Evolutionary conservation across 2,329 filamentous ascomycete species (phyloP).

Genomic region (Pyricularia sp.): DNA sequence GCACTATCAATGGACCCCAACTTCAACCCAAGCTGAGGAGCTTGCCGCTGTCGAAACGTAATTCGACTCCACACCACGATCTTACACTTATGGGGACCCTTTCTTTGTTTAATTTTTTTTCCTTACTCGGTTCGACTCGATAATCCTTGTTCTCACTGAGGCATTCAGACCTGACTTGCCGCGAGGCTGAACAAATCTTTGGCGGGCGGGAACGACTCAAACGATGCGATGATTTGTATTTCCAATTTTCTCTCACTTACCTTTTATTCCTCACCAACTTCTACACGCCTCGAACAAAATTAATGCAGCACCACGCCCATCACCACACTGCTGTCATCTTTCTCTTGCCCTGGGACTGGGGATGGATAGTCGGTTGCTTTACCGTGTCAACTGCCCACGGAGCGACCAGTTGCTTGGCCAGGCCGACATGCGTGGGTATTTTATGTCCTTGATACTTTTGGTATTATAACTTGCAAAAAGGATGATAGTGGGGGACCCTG

Average conservation of each 20-base stretch:
- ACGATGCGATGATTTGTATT: neutral
- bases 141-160: conserved; percentile 15
- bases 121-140: neutral
- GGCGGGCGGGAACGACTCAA: conserved; percentile 21
- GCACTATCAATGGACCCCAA: neutral
- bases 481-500: neutral
- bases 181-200: conserved; percentile 43
- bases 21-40: neutral
- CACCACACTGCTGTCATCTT: neutral
- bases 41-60: neutral
- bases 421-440: neutral
- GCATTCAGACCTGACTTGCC: conserved; percentile 52
- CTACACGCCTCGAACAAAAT: neutral
- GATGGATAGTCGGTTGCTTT: neutral
- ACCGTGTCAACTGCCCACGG: neutral
- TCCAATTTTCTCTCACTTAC: neutral
- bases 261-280: neutral
- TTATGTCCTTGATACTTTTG: neutral
- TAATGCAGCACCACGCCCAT: neutral
- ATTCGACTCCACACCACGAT: neutral
- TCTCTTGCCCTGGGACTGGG: neutral
- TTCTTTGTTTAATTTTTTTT: conserved; percentile 22
- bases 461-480: neutral
- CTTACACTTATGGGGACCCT: neutral
- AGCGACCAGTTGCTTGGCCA: neutral